Conservation (phyloP, 768 basidiomycete genomes). For the Leucogyrophana mollusca region DNA sequence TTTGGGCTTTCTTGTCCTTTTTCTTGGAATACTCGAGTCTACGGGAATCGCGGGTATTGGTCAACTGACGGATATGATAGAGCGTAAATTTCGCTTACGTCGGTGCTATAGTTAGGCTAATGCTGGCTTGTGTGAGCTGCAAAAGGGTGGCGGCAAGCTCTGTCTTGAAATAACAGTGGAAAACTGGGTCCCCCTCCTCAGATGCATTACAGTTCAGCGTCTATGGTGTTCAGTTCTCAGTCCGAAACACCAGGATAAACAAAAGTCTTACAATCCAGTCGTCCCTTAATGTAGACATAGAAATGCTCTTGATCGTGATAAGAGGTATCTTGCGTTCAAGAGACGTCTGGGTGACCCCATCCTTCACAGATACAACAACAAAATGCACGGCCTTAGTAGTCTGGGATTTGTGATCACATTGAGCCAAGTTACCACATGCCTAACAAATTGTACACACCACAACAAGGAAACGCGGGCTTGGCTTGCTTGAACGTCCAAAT, state of each 20-base stretch:
- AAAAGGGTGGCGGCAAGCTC: conserved; percentile 84
- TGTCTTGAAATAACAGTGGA: conserved; percentile 94
- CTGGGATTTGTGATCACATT: too few species aligned
- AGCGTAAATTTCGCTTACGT: conserved; percentile 49
- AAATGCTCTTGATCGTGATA: conserved; percentile 82
- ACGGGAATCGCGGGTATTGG: conserved; percentile 5
- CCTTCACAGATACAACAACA: conserved; percentile 56
- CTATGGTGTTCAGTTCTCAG: conserved; percentile 35
- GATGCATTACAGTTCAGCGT: conserved; percentile 72
- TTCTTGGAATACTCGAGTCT: conserved; percentile 94
- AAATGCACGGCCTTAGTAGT: conserved; percentile 79
- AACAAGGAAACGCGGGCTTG: conserved; percentile 85
- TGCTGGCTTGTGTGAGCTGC: conserved; percentile 73
- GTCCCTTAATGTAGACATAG: conserved; percentile 86
- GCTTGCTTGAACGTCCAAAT: conserved; percentile 83
- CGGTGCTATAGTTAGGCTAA: conserved; percentile 72
- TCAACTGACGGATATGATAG: not conserved
- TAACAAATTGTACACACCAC: conserved; percentile 65
- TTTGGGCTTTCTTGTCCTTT: conserved; percentile 89
- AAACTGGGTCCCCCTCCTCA: conserved; percentile 93
- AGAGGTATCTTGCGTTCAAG: conserved; percentile 90
- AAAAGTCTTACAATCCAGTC: conserved; percentile 83
- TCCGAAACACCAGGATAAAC: not conserved
- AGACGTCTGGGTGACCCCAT: conserved; percentile 54
- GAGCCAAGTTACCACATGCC: too few species aligned